These are phyloP conservation scores for Fonsecaea pugnacius DNA, from an alignment of 2,329 filamentous ascomycete genomes.

Conservation along the genomic window DNA sequence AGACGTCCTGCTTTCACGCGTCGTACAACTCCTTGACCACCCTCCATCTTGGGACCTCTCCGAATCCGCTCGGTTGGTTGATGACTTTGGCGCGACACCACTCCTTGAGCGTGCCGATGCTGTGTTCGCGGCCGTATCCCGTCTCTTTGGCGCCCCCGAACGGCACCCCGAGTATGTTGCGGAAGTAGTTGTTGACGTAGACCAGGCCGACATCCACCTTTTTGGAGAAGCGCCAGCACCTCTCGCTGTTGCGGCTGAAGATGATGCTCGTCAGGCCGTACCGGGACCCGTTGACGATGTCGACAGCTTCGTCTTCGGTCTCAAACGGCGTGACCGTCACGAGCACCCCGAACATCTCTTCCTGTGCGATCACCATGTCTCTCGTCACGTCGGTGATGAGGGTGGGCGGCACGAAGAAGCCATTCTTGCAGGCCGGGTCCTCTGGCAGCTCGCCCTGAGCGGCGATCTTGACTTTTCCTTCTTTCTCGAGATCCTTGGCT, in stretches of 20 bases:
- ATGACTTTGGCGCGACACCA: slow-evolving; percentile 68
- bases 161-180: slow-evolving; percentile 41
- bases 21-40: slow-evolving; percentile 6
- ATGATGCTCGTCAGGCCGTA: slow-evolving; percentile 62
- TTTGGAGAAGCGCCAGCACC: slow-evolving; percentile 51
- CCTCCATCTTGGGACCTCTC: slow-evolving; percentile 9
- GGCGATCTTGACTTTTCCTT: slow-evolving; percentile 58
- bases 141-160: slow-evolving; percentile 80
- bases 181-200: slow-evolving; percentile 60
- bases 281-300: slow-evolving; percentile 58
- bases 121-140: slow-evolving; percentile 75
- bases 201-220: slow-evolving; percentile 62
- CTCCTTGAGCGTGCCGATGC: slow-evolving; percentile 59
- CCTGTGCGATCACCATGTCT: slow-evolving; percentile 58
- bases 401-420: slow-evolving; percentile 63
- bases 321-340: slow-evolving; percentile 66
- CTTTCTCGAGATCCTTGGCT: slow-evolving; percentile 37
- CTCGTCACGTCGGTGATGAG: slow-evolving; percentile 63
- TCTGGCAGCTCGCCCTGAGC: slow-evolving; percentile 36
- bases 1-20: neutral
- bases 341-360: slow-evolving; percentile 68
- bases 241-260: slow-evolving; percentile 56
- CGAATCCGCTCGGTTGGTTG: slow-evolving; percentile 14
- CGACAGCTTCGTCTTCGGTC: slow-evolving; percentile 63
- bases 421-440: slow-evolving; percentile 45